Evolutionary conservation across 73 alveolate genomes (phyloP).

Genomic region (Stentor roeselii): DNA sequence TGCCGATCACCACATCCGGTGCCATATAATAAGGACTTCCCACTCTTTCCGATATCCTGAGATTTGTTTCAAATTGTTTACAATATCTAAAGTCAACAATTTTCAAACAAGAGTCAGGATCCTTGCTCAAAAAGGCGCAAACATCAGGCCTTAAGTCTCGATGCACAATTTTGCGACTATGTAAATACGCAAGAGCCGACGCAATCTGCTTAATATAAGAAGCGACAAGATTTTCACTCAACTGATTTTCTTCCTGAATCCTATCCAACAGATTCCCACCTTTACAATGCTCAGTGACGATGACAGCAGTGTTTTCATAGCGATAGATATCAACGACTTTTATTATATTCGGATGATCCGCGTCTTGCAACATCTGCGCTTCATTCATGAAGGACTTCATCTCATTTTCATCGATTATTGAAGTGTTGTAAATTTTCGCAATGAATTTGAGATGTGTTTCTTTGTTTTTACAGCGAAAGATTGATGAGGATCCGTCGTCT

Average conservation of each 20-base stretch:
- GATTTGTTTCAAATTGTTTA: not conserved
- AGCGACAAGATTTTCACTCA: slow-evolving; percentile 25
- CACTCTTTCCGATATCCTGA: not conserved
- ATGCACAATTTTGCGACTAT: slow-evolving; percentile 25
- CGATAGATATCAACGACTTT: slow-evolving; percentile 40
- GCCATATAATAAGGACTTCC: not conserved
- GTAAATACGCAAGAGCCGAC: slow-evolving; percentile 27
- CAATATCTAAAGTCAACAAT: not conserved
- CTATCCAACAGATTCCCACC: slow-evolving; percentile 34
- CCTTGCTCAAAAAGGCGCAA: slow-evolving; percentile 9
- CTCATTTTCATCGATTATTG: too few relatives aligned
- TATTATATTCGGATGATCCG: slow-evolving; percentile 52
- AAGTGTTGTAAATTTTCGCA: too few relatives aligned
- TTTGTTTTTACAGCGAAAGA: too few relatives aligned
- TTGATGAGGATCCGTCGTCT: too few relatives aligned
- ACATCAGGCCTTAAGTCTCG: slow-evolving; percentile 32
- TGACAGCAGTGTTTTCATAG: slow-evolving; percentile 3
- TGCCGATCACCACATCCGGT: not conserved
- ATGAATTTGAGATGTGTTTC: too few relatives aligned
- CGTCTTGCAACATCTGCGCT: slow-evolving; percentile 35
- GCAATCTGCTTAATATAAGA: not conserved
- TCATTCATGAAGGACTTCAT: too few relatives aligned
- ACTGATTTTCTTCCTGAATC: not conserved
- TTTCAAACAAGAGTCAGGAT: not conserved
- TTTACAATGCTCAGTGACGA: slow-evolving; percentile 31